These are phyloP conservation scores for Plasmopara muralis DNA, from an alignment of 352 stramenopile genomes.

Conservation along the genomic window DNA sequence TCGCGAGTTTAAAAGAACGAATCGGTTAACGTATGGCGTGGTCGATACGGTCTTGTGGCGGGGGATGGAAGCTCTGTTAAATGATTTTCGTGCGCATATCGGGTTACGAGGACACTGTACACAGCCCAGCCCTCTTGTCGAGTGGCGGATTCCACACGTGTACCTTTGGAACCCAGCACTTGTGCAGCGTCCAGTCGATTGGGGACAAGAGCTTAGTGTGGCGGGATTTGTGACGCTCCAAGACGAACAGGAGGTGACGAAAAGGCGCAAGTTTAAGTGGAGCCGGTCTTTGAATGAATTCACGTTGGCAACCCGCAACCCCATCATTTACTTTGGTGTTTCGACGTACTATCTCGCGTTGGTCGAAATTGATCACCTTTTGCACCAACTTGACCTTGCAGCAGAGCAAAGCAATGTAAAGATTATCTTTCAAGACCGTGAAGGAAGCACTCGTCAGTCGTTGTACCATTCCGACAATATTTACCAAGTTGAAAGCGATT, in stretches of 20 bases:
- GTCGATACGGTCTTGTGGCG: constrained; percentile 33
- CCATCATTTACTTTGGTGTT: constrained; percentile 38
- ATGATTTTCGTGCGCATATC: constrained; percentile 35
- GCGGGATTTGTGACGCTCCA: constrained; percentile 34
- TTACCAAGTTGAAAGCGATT: constrained; percentile 31
- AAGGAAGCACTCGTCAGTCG: constrained; percentile 5
- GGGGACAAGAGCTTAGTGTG: constrained; percentile 34
- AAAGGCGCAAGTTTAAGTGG: constrained; percentile 25
- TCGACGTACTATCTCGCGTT: constrained; percentile 25
- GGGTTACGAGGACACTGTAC: constrained; percentile 25
- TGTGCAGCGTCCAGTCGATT: constrained; percentile 33
- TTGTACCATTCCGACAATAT: constrained; percentile 28
- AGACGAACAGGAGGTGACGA: constrained; percentile 22
- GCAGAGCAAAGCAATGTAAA: constrained; percentile 26
- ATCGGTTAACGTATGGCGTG: constrained; percentile 37
- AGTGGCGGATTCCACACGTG: constrained; percentile 39
- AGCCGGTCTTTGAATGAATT: constrained; percentile 32
- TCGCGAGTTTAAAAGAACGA: constrained; percentile 27
- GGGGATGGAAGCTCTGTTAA: constrained; percentile 25
- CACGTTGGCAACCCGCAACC: constrained; percentile 16
- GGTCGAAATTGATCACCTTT: constrained; percentile 22
- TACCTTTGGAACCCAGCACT: constrained; percentile 39
- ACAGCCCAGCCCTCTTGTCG: constrained; percentile 24
- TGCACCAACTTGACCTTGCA: constrained; percentile 31
- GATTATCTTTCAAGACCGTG: constrained; percentile 54